A percentile compares a stretch with the other conserved stretches of the same genome.
Conservation (phyloP, 2,329 filamentous ascomycete genomes). For the Rhexocercosporidium sp. region DNA sequence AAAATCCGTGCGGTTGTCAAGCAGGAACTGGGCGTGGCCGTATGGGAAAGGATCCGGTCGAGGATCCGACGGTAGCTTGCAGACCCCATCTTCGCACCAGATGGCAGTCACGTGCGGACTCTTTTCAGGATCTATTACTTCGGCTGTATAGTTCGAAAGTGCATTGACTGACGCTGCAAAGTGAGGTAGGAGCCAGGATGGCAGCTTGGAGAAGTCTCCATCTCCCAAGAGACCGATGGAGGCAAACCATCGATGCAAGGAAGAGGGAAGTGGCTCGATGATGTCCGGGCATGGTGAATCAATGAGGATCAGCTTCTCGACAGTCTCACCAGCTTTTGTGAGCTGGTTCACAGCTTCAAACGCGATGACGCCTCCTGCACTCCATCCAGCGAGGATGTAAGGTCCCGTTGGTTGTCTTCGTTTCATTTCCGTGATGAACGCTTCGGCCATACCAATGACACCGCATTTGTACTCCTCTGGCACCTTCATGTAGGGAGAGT, state of each 20-base stretch:
- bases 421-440: conserved; percentile 73
- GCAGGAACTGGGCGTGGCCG: conserved; percentile 69
- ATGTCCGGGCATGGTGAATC: conserved; percentile 70
- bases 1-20: conserved; percentile 77
- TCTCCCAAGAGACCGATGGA: conserved; percentile 73
- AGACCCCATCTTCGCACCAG: conserved; percentile 77
- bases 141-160: conserved; percentile 71
- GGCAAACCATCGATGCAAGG: conserved; percentile 65
- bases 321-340: conserved; percentile 58
- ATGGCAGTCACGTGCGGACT: conserved; percentile 68
- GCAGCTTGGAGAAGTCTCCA: conserved; percentile 63
- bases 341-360: conserved; percentile 70
- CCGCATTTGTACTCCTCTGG: conserved; percentile 69
- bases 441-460: conserved; percentile 66
- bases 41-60: conserved; percentile 65
- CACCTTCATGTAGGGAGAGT: conserved; percentile 74
- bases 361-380: conserved; percentile 75
- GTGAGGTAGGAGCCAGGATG: conserved; percentile 76
- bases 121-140: conserved; percentile 62
- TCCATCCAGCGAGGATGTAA: conserved; percentile 75
- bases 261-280: conserved; percentile 68
- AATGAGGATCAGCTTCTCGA: conserved; percentile 67
- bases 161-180: conserved; percentile 72
- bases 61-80: conserved; percentile 68
- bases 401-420: conserved; percentile 71